These are phyloP conservation scores for Phlyctochytrium arcticum DNA, from an alignment of 192 early-diverging fungal species.

Conservation along the genomic window DNA sequence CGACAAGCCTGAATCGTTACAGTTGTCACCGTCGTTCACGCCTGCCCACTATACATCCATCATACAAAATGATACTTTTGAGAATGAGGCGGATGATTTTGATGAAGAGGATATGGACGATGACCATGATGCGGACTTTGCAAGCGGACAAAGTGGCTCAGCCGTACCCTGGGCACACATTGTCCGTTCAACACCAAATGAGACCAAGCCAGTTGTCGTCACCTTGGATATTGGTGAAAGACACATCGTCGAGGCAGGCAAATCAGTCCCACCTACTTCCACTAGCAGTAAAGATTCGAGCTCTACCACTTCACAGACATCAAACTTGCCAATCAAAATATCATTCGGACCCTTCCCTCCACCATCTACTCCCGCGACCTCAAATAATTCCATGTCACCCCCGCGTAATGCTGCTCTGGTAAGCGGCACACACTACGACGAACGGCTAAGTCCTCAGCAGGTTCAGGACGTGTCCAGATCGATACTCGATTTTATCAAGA, in stretches of 20 bases:
- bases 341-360: too few relatives aligned
- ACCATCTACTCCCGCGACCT: too few relatives aligned
- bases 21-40: constrained; percentile 17
- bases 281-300: too few relatives aligned
- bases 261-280: too few relatives aligned
- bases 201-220: constrained; percentile 5
- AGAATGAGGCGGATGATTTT: constrained; percentile 35
- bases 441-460: constrained; percentile 10
- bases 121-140: constrained; percentile 36
- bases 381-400: background rate
- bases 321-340: too few relatives aligned
- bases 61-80: constrained; percentile 27
- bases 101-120: constrained; percentile 34
- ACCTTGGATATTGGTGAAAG: constrained; percentile 10
- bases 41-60: constrained; percentile 13
- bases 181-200: too few relatives aligned
- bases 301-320: too few relatives aligned
- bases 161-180: background rate
- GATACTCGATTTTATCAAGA: constrained; percentile 15
- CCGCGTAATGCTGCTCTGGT: background rate
- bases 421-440: constrained; percentile 12
- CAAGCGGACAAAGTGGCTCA: too few relatives aligned
- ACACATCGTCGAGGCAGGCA: too few relatives aligned
- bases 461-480: constrained; percentile 9
- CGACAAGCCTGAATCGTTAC: background rate